Percentiles rank a stretch among this genome's conserved stretches.
Evolutionary conservation across 345 rosid genomes (phyloP).

Genomic region (Isatis tinctoria): DNA sequence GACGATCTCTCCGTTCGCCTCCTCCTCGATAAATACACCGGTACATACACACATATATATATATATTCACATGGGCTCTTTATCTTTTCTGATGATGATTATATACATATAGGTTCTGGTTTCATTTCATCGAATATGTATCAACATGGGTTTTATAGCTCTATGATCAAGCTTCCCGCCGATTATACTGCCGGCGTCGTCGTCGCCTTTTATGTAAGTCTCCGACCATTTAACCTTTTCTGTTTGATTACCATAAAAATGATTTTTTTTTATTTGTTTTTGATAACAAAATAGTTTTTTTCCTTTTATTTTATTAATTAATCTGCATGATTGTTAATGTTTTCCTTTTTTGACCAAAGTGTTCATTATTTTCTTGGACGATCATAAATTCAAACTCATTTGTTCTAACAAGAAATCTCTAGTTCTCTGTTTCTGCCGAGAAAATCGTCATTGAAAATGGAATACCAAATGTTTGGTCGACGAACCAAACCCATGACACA

Average conservation of each 20-base stretch:
- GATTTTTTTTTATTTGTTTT: not conserved
- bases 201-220: slow-evolving; percentile 82
- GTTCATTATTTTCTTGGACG: not conserved
- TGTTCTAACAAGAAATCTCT: not conserved
- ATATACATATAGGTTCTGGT: slow-evolving; percentile 61
- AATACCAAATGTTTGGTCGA: slow-evolving; percentile 6
- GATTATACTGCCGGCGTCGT: slow-evolving; percentile 86
- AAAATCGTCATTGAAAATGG: slow-evolving; percentile 6
- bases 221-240: not conserved
- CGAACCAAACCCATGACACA: not conserved
- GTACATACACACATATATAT: slow-evolving; percentile 28
- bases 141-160: slow-evolving; percentile 79
- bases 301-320: not conserved
- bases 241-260: not conserved
- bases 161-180: slow-evolving; percentile 77
- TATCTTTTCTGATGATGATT: not conserved
- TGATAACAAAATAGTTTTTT: not conserved
- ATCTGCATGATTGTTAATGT: slow-evolving; percentile 1
- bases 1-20: slow-evolving; percentile 72
- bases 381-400: not conserved
- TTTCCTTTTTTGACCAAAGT: not conserved
- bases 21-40: slow-evolving; percentile 78
- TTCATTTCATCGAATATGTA: slow-evolving; percentile 84
- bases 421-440: not conserved
- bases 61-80: not conserved